Evolutionary conservation across 2,329 filamentous ascomycete genomes (phyloP).

Genomic region (Stemphylium vesicarium): DNA sequence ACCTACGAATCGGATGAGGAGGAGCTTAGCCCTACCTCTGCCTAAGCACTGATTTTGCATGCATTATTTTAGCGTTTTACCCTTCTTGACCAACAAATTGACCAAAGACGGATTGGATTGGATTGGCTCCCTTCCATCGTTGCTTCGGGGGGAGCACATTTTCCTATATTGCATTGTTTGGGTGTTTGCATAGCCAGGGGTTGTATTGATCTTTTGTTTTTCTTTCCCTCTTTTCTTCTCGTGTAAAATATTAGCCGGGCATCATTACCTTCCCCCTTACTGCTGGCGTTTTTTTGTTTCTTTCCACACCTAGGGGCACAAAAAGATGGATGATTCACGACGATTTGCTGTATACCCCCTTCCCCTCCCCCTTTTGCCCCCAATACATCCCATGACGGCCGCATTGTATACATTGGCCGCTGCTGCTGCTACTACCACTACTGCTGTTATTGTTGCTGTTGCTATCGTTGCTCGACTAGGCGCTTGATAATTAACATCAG

Average conservation of each 20-base stretch:
- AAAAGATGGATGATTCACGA: conserved; percentile 7
- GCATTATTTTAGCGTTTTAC: not conserved
- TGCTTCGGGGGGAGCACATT: not conserved
- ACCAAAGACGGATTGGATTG: not conserved
- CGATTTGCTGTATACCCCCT: conserved; percentile 4
- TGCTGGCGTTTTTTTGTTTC: not conserved
- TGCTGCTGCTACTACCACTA: not conserved
- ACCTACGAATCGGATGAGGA: conserved; percentile 37
- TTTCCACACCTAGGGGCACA: not conserved
- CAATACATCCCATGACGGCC: not conserved
- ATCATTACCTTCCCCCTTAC: not conserved
- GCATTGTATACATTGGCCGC: no score
- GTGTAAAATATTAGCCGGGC: not conserved
- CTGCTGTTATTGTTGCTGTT: not conserved
- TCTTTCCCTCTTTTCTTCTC: not conserved
- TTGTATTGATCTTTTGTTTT: not conserved
- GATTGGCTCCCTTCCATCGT: not conserved
- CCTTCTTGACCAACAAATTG: conserved; percentile 1
- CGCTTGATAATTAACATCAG: no score
- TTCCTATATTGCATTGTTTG: not conserved
- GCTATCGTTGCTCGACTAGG: not conserved
- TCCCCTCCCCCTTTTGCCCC: not conserved
- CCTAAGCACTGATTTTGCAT: conserved; percentile 6
- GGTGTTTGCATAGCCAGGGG: conserved; percentile 2
- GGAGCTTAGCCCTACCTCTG: conserved; percentile 20